Evolutionary conservation across 2,329 filamentous ascomycete species (phyloP).

Genomic region (Myriosclerotinia duriaeana): DNA sequence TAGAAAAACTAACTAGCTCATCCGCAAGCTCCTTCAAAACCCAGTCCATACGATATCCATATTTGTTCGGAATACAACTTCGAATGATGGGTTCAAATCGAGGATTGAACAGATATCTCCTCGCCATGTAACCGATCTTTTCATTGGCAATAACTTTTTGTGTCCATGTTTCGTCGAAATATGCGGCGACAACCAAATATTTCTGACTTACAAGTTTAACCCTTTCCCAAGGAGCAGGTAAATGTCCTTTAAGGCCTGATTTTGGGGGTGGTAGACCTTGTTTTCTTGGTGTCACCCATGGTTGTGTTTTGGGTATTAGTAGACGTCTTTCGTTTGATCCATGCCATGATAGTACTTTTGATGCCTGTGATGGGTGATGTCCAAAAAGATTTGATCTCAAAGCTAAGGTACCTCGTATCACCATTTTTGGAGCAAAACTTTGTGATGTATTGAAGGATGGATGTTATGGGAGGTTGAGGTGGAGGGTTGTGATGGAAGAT

Average conservation of each 20-base stretch:
- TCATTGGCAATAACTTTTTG: constrained; percentile 10
- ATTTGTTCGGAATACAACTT: constrained; percentile 3
- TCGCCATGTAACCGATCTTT: neutral
- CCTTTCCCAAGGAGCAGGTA: constrained; percentile 11
- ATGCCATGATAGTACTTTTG: too few relatives aligned
- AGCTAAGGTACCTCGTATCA: too few relatives aligned
- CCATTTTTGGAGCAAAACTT: neutral
- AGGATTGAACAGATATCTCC: constrained; percentile 5
- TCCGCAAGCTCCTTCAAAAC: constrained; percentile 1
- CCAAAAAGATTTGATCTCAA: neutral
- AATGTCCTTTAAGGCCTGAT: neutral
- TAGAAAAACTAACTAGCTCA: neutral
- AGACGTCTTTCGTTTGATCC: too few relatives aligned
- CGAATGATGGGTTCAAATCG: constrained; percentile 17
- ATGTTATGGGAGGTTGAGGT: neutral
- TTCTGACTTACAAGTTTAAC: neutral
- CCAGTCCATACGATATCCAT: constrained; percentile 8
- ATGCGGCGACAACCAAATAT: constrained; percentile 2
- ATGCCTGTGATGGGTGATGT: too few relatives aligned
- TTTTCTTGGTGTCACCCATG: too few relatives aligned
- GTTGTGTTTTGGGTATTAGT: too few relatives aligned
- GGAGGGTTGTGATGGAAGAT: neutral
- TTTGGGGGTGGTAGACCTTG: neutral
- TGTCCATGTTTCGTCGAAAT: constrained; percentile 17
- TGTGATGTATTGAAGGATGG: too few relatives aligned